Base-by-base conservation (phyloP, 805 yeast species). In the Lipomyces sp. region DNA sequence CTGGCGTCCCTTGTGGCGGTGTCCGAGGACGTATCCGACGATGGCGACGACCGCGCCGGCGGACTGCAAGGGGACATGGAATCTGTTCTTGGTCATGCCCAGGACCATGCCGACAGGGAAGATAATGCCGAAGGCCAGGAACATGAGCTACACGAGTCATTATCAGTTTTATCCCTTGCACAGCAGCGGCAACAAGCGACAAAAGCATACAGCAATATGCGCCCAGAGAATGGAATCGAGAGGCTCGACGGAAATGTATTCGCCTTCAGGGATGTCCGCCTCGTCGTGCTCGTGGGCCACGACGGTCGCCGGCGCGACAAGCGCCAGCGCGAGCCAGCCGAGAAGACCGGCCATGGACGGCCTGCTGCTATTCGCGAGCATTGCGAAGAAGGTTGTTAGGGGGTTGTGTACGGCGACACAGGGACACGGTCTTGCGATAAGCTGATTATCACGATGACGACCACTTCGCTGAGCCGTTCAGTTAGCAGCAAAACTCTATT, bases 31-130 rank as follows among this genome's bases (percentile, higher is more conserved):
- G 47, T 67, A 68, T n/a, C 71, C 75, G 14, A 66, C 60, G 13
- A 65, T 59, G n/a, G 70, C 68, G 40, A 55, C n/a, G n/a, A 57
- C 65, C 4, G 62, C 65, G 29, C 70, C 75, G 5, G 60, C 45
- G 23, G 60, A 55, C 59, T 70, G 73, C 16, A 68, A 52, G 10
- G 72, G 69, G 26, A 70, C 67, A 49, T 71, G 74, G 34, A 65
- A 68, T 36, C 68, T 46, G 57, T 58, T 59, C 34, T 63, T 60
- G 14, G 71, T 69, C 52, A 71, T 65, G 31, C 74, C 74, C 49
- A 68, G 62, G 18, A 70, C 70, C 58, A 72, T 63, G 2, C 74
- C 73, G 29, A 65, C 58, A 7, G 76, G 76, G 53, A 70, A 67
- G 13, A 71, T 45, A 26, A 72, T 42, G 4, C 73, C 76, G 51